phyloP scores from a whole-genome alignment of 805 yeast species.

The Barnettozyma populi region DNA sequence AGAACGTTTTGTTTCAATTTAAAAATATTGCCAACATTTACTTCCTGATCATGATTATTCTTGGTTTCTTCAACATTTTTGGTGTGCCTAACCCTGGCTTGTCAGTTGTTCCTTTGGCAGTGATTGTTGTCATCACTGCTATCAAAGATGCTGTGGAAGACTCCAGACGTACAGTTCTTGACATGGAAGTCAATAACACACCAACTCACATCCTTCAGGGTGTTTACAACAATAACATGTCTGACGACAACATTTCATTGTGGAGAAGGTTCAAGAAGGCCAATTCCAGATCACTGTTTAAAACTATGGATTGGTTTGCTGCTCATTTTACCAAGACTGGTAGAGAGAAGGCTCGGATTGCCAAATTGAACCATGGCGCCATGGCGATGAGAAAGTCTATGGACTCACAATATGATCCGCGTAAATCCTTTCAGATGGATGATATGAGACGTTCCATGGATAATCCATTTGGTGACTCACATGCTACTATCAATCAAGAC shows the following conservation, averaged over 20 bases:
- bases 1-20: slow-evolving; percentile 75
- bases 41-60: slow-evolving; percentile 70
- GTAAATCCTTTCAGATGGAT: slow-evolving; percentile 26
- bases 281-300: slow-evolving; percentile 25
- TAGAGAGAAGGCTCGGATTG: slow-evolving; percentile 28
- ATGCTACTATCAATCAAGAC: slow-evolving; percentile 31
- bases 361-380: slow-evolving; percentile 22
- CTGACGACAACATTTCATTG: slow-evolving; percentile 47
- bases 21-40: slow-evolving; percentile 86
- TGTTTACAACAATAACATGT: slow-evolving; percentile 52
- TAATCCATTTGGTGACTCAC: slow-evolving; percentile 24
- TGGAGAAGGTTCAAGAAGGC: slow-evolving; percentile 61
- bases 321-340: slow-evolving; percentile 37
- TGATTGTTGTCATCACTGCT: slow-evolving; percentile 69
- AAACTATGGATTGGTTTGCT: slow-evolving; percentile 14
- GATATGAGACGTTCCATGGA: slow-evolving; percentile 20
- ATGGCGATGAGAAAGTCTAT: slow-evolving; percentile 32
- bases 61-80: slow-evolving; percentile 72
- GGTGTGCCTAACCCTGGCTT: slow-evolving; percentile 78
- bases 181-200: slow-evolving; percentile 72
- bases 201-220: slow-evolving; percentile 59
- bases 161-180: slow-evolving; percentile 65
- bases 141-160: slow-evolving; percentile 79
- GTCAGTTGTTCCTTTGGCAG: slow-evolving; percentile 73
- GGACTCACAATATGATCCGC: slow-evolving; percentile 31